Evolutionary conservation across 2,329 filamentous ascomycete genomes (phyloP), one percentile per base, ranked within the genome.

Genomic region (Lasiodiplodia citricola): DNA sequence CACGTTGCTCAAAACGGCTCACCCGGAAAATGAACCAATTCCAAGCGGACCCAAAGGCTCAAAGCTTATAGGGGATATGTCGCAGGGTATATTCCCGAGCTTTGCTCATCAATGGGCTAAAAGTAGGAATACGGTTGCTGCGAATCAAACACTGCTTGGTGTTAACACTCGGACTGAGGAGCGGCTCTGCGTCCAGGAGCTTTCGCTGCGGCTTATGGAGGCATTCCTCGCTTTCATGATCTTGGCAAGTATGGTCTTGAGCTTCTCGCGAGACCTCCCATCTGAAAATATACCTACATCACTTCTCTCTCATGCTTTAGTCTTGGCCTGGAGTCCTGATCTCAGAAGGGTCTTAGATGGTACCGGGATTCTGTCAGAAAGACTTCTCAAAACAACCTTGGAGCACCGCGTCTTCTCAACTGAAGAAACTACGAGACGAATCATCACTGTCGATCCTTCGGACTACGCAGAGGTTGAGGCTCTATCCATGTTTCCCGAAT

Each of bases 41-140:
- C 44, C 31, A 21, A 44, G 28, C 21, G 25, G 11, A n/a, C 18
- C 23, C 21, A 47, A 62, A 21, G 21, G 25, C 5, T 16, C 57
- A 28, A 11, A 4, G 13, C n/a, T 62, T 6, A 44, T 62, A 14
- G 57, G 23, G 16, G 11, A 28, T 23, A 16, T 47, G 18, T 62
- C 57, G 21, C 37, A 44, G 0, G 10, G n/a, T 37, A 21, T 21
- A 2, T 62, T 62, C 38, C 57, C 37, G 0, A 23, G 13, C 1
- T 62, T 62, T 28, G 57, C 37, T 2, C 21, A 25, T 13, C 57
- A 62, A 25, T 62, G 37, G 57, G 57, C 57, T 4, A 62, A 31
- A 23, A 50, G 37, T 35, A 11, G 18, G 37, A 44, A 50, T 21
- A 62, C 13, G 13, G 37, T 47, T 8, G 18, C 57, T 18, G 37